phyloP scores from a whole-genome alignment of 148 eudicot species.

The Diospyros lotus region DNA sequence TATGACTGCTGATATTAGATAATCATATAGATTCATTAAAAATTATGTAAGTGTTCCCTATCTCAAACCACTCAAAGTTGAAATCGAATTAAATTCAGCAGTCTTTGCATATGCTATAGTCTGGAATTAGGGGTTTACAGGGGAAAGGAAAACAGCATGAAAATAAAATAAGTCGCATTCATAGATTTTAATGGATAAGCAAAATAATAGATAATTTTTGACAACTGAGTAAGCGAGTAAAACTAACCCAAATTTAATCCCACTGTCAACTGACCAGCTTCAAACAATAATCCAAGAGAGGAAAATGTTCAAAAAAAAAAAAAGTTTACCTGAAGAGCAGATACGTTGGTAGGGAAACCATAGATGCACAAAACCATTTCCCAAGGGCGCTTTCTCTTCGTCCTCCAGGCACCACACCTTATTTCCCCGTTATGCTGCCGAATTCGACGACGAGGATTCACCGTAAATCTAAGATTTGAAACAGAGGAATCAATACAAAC shows the following conservation, averaged over 20 bases:
- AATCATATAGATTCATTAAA: too few relatives aligned
- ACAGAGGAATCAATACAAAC: neutral
- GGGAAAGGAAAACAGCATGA: too few relatives aligned
- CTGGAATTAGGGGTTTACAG: too few relatives aligned
- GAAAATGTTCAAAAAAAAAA: neutral
- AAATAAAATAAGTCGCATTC: too few relatives aligned
- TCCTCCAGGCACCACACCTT: constrained; percentile 63
- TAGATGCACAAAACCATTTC: constrained; percentile 90
- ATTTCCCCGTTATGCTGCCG: constrained; percentile 94
- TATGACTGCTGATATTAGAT: too few relatives aligned
- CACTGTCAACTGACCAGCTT: neutral
- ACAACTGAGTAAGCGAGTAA: too few relatives aligned
- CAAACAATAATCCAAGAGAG: neutral
- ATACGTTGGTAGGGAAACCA: constrained; percentile 76
- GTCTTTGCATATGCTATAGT: too few relatives aligned
- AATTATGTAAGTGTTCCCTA: too few relatives aligned
- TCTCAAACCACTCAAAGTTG: too few relatives aligned
- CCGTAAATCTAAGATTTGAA: constrained; percentile 52
- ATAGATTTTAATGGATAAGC: too few relatives aligned
- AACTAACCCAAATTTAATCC: neutral
- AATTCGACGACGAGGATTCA: constrained; percentile 77
- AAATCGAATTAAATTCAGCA: too few relatives aligned
- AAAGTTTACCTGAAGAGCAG: constrained; percentile 78
- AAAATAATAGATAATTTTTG: too few relatives aligned
- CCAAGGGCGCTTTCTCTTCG: constrained; percentile 89